phyloP scores from a whole-genome alignment of 2,329 filamentous ascomycete genomes.

The Huntiella moniliformis region DNA sequence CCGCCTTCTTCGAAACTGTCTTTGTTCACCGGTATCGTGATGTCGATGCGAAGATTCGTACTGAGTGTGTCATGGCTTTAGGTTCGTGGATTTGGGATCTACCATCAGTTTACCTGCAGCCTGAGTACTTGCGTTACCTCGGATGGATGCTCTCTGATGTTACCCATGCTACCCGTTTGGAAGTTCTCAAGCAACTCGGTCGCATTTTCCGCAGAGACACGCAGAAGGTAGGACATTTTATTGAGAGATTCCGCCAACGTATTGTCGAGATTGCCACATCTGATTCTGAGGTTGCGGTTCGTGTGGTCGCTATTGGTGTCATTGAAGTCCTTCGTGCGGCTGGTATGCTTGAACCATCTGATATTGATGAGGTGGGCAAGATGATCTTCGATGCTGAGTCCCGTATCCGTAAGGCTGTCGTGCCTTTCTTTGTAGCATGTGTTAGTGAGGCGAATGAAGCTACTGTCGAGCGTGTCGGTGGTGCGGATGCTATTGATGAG shows the following conservation, averaged over 20 bases:
- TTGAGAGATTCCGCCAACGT: constrained; percentile 71
- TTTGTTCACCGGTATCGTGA: constrained; percentile 95
- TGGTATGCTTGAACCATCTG: constrained; percentile 74
- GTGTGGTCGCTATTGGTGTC: constrained; percentile 62
- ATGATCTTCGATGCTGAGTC: constrained; percentile 78
- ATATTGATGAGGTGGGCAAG: constrained; percentile 74
- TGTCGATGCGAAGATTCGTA: constrained; percentile 71
- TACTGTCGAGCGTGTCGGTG: constrained; percentile 69
- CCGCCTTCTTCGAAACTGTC: constrained; percentile 77
- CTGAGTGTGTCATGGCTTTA: constrained; percentile 72
- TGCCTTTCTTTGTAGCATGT: constrained; percentile 76
- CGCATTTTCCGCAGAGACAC: constrained; percentile 65
- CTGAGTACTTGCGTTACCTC: constrained; percentile 75
- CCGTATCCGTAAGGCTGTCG: constrained; percentile 71
- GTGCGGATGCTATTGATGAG: constrained; percentile 59
- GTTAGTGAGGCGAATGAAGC: constrained; percentile 64
- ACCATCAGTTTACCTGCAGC: constrained; percentile 77
- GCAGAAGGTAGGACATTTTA: constrained; percentile 76
- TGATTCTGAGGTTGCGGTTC: constrained; percentile 65
- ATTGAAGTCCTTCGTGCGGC: constrained; percentile 67
- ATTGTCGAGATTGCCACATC: constrained; percentile 83
- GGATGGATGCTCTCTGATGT: constrained; percentile 90
- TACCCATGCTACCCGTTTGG: constrained; percentile 53
- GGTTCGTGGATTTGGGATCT: constrained; percentile 76
- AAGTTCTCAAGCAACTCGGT: constrained; percentile 68